A percentile compares a stretch with the other conserved stretches of the same genome.
phyloP scores from a whole-genome alignment of 371 early-diverging fungal genomes.

The Mortierella sp. region DNA sequence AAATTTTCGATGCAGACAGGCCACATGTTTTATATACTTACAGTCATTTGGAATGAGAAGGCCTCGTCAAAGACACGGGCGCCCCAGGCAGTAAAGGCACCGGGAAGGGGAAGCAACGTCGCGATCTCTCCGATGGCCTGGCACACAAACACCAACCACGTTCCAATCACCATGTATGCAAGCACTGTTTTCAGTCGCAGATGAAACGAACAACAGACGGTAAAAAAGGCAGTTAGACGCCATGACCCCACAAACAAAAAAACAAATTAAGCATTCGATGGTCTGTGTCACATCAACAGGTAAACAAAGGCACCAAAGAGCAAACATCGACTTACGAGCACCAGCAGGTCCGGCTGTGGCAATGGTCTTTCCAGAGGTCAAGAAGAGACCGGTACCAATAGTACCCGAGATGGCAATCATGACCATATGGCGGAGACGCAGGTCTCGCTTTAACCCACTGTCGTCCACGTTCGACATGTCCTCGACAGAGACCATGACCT shows the following conservation, averaged over 20 bases:
- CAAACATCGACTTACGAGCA: conserved; percentile 56
- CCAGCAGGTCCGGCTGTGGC: conserved; percentile 82
- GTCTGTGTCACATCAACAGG: not conserved
- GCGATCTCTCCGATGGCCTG: conserved; percentile 90
- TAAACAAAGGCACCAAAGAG: not conserved
- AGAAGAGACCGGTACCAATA: conserved; percentile 87
- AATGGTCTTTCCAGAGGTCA: conserved; percentile 82
- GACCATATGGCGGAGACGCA: conserved; percentile 76
- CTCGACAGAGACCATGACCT: conserved; percentile 14
- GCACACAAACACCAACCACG: conserved; percentile 84
- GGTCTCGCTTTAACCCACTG: conserved; percentile 60
- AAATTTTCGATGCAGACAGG: too few relatives aligned
- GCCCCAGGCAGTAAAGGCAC: conserved; percentile 86
- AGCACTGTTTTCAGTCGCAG: conserved; percentile 60
- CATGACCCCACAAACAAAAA: not conserved
- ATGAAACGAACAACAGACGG: not conserved
- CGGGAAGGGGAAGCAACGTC: conserved; percentile 83
- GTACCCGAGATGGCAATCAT: conserved; percentile 87
- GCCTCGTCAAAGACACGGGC: conserved; percentile 84
- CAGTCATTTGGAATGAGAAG: conserved; percentile 69
- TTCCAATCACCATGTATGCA: conserved; percentile 76
- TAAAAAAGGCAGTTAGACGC: not conserved
- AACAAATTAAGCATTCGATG: not conserved
- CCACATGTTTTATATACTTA: not conserved
- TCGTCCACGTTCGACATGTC: conserved; percentile 19